Evolutionary conservation across 2,329 filamentous ascomycete species (phyloP), one percentile per base, ranked within the genome.

Genomic region (Colletotrichum cereale): DNA sequence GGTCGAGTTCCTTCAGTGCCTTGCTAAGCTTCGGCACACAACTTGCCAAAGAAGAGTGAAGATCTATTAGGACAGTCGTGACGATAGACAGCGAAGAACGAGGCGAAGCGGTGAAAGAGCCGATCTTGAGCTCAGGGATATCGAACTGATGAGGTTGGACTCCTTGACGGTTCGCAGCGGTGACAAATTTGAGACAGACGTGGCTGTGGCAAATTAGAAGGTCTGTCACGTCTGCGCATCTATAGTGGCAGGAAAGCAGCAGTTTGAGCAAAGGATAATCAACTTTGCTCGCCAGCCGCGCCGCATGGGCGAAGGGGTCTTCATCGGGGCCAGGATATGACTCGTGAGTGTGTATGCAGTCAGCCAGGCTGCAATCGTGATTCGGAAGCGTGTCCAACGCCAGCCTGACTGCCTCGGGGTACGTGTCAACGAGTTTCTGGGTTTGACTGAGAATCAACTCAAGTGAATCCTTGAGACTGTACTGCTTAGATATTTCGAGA

Each of bases 111-210:
- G 81, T 74, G 56, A 82, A 83, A 2, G 80, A 80, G 1, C 84
- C 84, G 6, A 85, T 79, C 5, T 80, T 79, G 18, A 84, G 80
- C 57, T 84, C 80, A 0, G 83, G 82, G 4, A 84, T 77, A 24
- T 80, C 77, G 47, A 84, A 77, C 7, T 77, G 76, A 0, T 79
- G 81, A 18, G 80, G 77, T 18, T 75, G 69, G 16, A 76, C 73
- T 6, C 73, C 63, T 0, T 80, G 78, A 0, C 79, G 73, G n/a
- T 40, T 18, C 3, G 50, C 61, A 0, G 76, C 76, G 0, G 76
- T 57, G 8, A 77, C 77, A 52, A 80, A 73, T 36, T 77, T 76
- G 16, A 75, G 74, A 71, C 84, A 85, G 14, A 79, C 71, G 14
- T 75, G 75, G 8, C 78, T 76, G 31, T 79, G 78, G 24, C 74